Conservation (phyloP, 192 early-diverging fungal genomes). For the Linnemannia schmuckeri region DNA sequence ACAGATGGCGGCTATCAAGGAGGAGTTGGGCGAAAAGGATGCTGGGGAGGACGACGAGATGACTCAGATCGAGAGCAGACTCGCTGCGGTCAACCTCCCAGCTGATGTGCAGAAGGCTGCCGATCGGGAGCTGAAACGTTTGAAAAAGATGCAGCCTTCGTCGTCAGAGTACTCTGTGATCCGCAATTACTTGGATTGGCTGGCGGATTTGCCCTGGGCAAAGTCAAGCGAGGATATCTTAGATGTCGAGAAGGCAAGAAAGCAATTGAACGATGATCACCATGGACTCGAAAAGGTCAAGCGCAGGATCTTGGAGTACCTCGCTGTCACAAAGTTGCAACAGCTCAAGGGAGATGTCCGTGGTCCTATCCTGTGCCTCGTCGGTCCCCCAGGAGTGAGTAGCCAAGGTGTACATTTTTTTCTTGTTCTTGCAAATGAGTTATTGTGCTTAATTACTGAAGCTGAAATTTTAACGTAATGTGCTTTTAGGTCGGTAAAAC, state of each 20-base stretch:
- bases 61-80: conserved; percentile 65
- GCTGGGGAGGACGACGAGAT: conserved; percentile 76
- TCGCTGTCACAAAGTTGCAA: conserved; percentile 82
- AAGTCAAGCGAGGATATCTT: conserved; percentile 69
- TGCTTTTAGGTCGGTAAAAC: conserved; percentile 83
- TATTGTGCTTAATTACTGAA: conserved; percentile 2
- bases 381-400: conserved; percentile 73
- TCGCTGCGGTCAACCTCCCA: conserved; percentile 68
- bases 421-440: not conserved
- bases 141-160: conserved; percentile 77
- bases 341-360: conserved; percentile 74
- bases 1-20: conserved; percentile 86
- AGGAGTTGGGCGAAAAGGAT: conserved; percentile 81
- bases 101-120: conserved; percentile 73
- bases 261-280: conserved; percentile 85
- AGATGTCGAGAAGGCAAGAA: conserved; percentile 74
- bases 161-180: conserved; percentile 85
- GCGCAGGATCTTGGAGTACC: conserved; percentile 84
- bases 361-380: conserved; percentile 83
- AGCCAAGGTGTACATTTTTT: not conserved
- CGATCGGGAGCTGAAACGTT: conserved; percentile 73
- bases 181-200: conserved; percentile 82
- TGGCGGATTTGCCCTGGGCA: conserved; percentile 84
- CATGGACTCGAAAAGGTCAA: conserved; percentile 87
- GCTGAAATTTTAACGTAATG: conserved; percentile 20